Evolutionary conservation across 805 yeast species (phyloP).

Genomic region (Monosporozyma siamensis): DNA sequence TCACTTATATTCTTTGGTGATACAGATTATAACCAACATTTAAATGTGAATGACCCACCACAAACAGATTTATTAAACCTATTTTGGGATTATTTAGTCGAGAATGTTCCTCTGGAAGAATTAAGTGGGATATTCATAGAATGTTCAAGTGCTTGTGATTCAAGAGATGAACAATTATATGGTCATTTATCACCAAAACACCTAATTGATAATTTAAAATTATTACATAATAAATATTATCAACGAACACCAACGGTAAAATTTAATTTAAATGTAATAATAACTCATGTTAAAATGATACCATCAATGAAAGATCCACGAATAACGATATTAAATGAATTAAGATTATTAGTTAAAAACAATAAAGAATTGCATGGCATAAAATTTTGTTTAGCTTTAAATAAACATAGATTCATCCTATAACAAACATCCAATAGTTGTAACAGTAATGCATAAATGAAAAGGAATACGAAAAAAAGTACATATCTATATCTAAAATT

Average conservation of each 20-base stretch:
- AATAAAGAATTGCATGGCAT: slow-evolving; percentile 31
- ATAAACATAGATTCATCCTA: slow-evolving; percentile 16
- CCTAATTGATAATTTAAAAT: slow-evolving; percentile 47
- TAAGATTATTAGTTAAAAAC: slow-evolving; percentile 33
- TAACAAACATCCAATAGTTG: background rate
- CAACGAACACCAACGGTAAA: slow-evolving; percentile 21
- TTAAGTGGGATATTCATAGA: slow-evolving; percentile 61
- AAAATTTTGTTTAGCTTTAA: slow-evolving; percentile 21
- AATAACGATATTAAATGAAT: slow-evolving; percentile 38
- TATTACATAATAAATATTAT: slow-evolving; percentile 30
- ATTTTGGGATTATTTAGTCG: slow-evolving; percentile 53
- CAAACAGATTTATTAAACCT: slow-evolving; percentile 34
- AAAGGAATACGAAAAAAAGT: background rate
- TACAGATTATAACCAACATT: slow-evolving; percentile 37
- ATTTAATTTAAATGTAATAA: slow-evolving; percentile 31
- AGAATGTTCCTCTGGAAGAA: slow-evolving; percentile 31
- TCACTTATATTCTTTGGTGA: slow-evolving; percentile 70
- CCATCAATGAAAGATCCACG: slow-evolving; percentile 44
- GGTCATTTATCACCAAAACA: slow-evolving; percentile 74
- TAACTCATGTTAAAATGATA: slow-evolving; percentile 46
- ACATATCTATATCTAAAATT: background rate
- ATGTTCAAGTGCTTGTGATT: slow-evolving; percentile 51
- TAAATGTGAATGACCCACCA: slow-evolving; percentile 46
- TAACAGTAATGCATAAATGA: background rate
- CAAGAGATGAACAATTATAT: slow-evolving; percentile 42